Evolutionary conservation across 2,329 filamentous ascomycete genomes (phyloP).

Genomic region (Sporothrix brasiliensis): DNA sequence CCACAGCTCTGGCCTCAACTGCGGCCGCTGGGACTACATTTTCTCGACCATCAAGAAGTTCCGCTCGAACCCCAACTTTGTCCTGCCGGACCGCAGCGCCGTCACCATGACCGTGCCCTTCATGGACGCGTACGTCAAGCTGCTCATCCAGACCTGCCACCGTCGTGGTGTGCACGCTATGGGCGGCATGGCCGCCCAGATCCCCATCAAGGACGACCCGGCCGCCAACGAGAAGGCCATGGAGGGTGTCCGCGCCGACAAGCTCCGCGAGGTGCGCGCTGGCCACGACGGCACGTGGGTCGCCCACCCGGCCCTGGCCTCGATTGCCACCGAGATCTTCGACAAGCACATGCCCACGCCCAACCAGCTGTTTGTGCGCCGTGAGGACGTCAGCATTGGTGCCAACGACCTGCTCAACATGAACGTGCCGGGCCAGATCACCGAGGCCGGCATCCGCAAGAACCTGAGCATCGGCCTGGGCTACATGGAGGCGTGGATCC

Average conservation of each 20-base stretch:
- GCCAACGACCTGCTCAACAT: conserved; percentile 95
- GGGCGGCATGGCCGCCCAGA: conserved; percentile 98
- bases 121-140: conserved; percentile 96
- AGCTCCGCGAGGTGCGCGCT: conserved; percentile 91
- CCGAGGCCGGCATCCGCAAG: conserved; percentile 93
- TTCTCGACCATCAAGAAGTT: conserved; percentile 99
- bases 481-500: conserved; percentile 99
- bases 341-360: conserved; percentile 98
- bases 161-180: conserved; percentile 96
- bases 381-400: conserved; percentile 84
- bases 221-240: conserved; percentile 92
- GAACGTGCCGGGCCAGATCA: conserved; percentile 91
- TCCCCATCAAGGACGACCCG: conserved; percentile 94
- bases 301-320: conserved; percentile 87
- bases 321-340: conserved; percentile 89
- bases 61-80: conserved; percentile 89
- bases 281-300: conserved; percentile 98
- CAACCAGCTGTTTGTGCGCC: conserved; percentile 89
- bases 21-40: conserved; percentile 99
- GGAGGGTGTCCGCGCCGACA: conserved; percentile 90
- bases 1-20: conserved; percentile 95
- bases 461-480: conserved; percentile 95
- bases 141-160: conserved; percentile 98
- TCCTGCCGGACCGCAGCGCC: conserved; percentile 84
- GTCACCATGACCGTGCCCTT: conserved; percentile 99